Base-by-base conservation (phyloP, 176 grass and related monocot genomes). In the Rhipidocladum racemiflorum region DNA sequence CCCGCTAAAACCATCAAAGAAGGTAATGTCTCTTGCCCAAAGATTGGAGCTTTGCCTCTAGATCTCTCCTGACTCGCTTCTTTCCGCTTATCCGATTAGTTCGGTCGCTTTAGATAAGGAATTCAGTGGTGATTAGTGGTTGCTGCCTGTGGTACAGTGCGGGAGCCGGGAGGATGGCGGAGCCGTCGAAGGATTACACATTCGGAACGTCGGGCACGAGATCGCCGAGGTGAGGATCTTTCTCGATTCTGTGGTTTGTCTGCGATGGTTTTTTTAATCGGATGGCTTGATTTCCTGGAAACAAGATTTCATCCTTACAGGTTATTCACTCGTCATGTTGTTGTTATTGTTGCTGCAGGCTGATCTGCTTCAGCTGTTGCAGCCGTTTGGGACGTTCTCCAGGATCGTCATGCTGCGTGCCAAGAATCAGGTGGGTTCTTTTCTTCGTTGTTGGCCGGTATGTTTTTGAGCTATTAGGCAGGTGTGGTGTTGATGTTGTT, bases 161-260 rank as follows among this genome's bases (percentile, higher is more conserved):
- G 29, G 67, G 71, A 95, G 75, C 56, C 78, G 29, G 67, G 71
- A 95, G 75, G 77, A 99, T 99, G 96, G 79, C 91, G 79, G 96
- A 95, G 68, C 85, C 91, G n/a, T 99, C 96, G 15, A 99, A 99
- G 74, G 96, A 95, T 13, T 99, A 85, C 96, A 99, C 77, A 87
- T 99, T 74, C 86, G 96, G 28, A 99, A 99, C 84, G 96, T 99
- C 0, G 96, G 96, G 2, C 92, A 95, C 51, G 96, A 99, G 79
- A 99, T 99, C 78, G 75, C 87, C 1, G 96, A 99, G 93, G 96
- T 99, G 80, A 32, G 77, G 17, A 45, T 46, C 29, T 13, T 27
- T 50, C 11, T 78, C 24, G 18, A 42, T 61, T 67, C 61, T 43
- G 3, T 27, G 45, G 13, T 60, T 28, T 12, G 39, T 61, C 12